Evolutionary conservation across 2,329 filamentous ascomycete genomes (phyloP).

Genomic region (Pestalotiopsis sp.): DNA sequence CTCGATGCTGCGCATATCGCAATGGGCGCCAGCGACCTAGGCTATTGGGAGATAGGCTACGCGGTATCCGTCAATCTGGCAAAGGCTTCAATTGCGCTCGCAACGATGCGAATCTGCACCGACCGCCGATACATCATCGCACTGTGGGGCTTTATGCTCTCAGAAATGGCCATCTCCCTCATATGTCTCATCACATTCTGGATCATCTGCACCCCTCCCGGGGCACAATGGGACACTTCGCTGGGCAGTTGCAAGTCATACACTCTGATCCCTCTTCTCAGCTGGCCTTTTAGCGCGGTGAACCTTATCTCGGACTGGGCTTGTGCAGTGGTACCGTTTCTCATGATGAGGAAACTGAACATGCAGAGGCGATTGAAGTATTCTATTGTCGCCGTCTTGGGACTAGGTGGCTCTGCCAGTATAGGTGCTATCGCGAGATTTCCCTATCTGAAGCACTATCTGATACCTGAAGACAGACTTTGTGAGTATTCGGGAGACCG

Average conservation of each 20-base stretch:
- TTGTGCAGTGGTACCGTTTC: conserved; percentile 13
- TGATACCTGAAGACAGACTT: neutral
- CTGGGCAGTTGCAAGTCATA: conserved; percentile 6
- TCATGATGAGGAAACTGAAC: conserved; percentile 2
- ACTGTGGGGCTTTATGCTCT: neutral
- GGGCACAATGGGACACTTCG: conserved; percentile 2
- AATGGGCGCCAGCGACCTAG: conserved; percentile 1
- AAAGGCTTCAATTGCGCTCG: conserved; percentile 13
- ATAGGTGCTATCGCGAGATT: neutral
- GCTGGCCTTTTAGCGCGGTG: conserved; percentile 6
- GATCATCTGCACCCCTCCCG: conserved; percentile 3
- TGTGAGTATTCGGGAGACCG: conserved; percentile 1
- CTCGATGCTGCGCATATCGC: neutral
- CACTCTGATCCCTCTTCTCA: neutral
- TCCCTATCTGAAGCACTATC: conserved; percentile 13
- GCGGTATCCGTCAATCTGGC: conserved; percentile 8
- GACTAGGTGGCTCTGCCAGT: too few species aligned
- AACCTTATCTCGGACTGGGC: conserved; percentile 8
- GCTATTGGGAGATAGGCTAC: conserved; percentile 11
- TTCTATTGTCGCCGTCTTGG: neutral
- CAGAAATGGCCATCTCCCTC: neutral
- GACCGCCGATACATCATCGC: conserved; percentile 10
- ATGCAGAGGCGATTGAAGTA: conserved; percentile 5
- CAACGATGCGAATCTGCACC: conserved; percentile 8
- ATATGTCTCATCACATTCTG: neutral